These are phyloP conservation scores for Candida bentonensis DNA, from an alignment of 805 yeast species.

Conservation along the genomic window DNA sequence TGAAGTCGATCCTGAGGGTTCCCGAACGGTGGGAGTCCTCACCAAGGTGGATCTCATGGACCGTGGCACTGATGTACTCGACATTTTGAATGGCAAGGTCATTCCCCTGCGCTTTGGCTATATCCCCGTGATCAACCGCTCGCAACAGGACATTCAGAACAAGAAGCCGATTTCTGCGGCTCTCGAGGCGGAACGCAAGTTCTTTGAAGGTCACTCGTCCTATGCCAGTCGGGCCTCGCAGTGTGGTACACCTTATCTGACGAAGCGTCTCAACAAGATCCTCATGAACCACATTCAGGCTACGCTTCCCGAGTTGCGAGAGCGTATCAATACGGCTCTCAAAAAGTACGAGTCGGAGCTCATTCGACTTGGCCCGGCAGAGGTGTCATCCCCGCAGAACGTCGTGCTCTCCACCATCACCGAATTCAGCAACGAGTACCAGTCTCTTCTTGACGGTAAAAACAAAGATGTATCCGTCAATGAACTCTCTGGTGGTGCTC, in stretches of 20 bases:
- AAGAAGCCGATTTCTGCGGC: constrained; percentile 85
- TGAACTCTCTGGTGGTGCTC: constrained; percentile 95
- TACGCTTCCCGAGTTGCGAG: constrained; percentile 84
- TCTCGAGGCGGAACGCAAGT: constrained; percentile 62
- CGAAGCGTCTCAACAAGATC: constrained; percentile 81
- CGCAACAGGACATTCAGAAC: constrained; percentile 86
- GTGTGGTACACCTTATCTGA: constrained; percentile 95
- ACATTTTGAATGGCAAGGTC: constrained; percentile 87
- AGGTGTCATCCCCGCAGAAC: constrained; percentile 70
- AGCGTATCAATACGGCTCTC: constrained; percentile 73
- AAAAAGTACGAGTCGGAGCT: constrained; percentile 78
- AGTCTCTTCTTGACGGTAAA: constrained; percentile 84
- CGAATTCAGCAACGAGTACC: constrained; percentile 85
- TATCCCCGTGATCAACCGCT: constrained; percentile 93
- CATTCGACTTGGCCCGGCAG: constrained; percentile 62
- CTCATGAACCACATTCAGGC: constrained; percentile 81
- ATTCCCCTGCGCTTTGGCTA: constrained; percentile 93
- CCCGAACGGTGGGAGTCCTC: constrained; percentile 88
- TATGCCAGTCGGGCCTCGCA: constrained; percentile 84
- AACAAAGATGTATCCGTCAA: constrained; percentile 77
- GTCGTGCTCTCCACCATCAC: constrained; percentile 86
- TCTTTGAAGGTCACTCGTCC: constrained; percentile 76
- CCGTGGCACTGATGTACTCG: constrained; percentile 93
- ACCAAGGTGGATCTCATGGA: constrained; percentile 97
- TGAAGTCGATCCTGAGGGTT: constrained; percentile 95